A percentile compares a stretch with the other conserved stretches of the same genome.
Evolutionary conservation across 345 rosid species (phyloP).

Genomic region (Lagerstroemia speciosa): DNA sequence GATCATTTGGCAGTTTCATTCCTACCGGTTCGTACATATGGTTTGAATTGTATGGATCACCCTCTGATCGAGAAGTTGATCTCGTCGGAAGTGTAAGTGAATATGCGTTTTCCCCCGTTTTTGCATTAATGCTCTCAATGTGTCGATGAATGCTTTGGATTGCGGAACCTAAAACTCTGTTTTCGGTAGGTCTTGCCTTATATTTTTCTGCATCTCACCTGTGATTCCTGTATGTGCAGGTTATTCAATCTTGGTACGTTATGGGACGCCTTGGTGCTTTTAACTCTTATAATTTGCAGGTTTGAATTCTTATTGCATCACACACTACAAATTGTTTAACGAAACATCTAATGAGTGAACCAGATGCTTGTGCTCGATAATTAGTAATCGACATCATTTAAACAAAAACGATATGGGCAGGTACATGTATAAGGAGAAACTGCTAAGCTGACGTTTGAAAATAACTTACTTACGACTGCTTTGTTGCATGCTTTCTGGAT

Average conservation of each 20-base stretch:
- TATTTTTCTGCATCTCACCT: neutral
- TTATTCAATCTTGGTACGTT: constrained; percentile 86
- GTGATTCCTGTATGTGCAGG: constrained; percentile 32
- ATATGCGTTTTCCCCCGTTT: constrained; percentile 6
- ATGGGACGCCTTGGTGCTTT: constrained; percentile 94
- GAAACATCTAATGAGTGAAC: neutral
- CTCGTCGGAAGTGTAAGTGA: constrained; percentile 67
- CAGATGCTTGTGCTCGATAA: neutral
- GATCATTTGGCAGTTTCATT: constrained; percentile 47
- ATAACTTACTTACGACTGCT: too few relatives aligned
- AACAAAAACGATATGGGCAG: neutral
- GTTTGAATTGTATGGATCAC: constrained; percentile 82
- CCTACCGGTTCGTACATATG: constrained; percentile 75
- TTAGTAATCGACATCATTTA: neutral
- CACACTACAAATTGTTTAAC: neutral
- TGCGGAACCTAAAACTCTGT: neutral
- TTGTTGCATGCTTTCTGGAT: neutral
- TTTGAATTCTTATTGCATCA: constrained; percentile 17
- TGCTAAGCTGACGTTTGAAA: too few relatives aligned
- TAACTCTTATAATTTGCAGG: constrained; percentile 92
- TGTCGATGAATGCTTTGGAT: neutral
- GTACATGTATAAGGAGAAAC: too few relatives aligned
- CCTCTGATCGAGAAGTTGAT: constrained; percentile 78
- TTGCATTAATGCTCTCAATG: neutral
- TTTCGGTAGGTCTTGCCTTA: neutral